Conservation (phyloP, 208 protist genomes). For the Trypanosoma avium region DNA sequence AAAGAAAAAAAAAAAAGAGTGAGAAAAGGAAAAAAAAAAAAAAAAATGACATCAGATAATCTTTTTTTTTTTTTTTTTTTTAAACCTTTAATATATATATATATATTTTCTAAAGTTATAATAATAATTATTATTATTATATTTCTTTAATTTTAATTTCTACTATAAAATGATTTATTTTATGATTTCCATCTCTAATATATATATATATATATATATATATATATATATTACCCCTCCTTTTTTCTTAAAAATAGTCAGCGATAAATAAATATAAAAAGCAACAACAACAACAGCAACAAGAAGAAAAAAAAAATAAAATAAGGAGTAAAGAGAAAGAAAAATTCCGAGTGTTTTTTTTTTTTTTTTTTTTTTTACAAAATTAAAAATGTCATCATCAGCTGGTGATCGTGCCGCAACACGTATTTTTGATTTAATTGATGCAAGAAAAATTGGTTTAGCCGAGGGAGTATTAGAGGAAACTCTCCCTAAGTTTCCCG, state of each 20-base stretch:
- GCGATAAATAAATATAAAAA: too few relatives aligned
- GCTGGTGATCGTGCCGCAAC: slow-evolving; percentile 48
- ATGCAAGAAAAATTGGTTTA: slow-evolving; percentile 48
- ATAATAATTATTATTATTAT: not conserved
- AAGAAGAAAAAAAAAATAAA: not conserved
- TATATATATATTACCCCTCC: not conserved
- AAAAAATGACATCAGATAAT: not conserved
- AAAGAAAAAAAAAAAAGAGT: not conserved
- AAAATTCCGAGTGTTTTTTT: too few relatives aligned
- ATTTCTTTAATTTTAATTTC: not conserved
- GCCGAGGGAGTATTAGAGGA: slow-evolving; percentile 67
- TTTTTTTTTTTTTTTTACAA: too few relatives aligned
- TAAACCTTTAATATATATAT: not conserved
- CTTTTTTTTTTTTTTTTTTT: not conserved
- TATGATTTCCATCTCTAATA: not conserved
- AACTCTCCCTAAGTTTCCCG: slow-evolving; percentile 57
- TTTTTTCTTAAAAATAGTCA: too few relatives aligned
- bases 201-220: not conserved
- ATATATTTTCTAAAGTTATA: too few relatives aligned
- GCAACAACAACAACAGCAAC: too few relatives aligned
- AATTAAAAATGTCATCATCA: slow-evolving; percentile 6
- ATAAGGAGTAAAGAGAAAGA: not conserved
- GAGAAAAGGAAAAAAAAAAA: too few relatives aligned
- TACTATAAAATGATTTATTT: not conserved
- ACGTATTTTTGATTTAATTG: slow-evolving; percentile 67